Conservation (phyloP, 306 rosid genomes). For the Vicia villosa region DNA sequence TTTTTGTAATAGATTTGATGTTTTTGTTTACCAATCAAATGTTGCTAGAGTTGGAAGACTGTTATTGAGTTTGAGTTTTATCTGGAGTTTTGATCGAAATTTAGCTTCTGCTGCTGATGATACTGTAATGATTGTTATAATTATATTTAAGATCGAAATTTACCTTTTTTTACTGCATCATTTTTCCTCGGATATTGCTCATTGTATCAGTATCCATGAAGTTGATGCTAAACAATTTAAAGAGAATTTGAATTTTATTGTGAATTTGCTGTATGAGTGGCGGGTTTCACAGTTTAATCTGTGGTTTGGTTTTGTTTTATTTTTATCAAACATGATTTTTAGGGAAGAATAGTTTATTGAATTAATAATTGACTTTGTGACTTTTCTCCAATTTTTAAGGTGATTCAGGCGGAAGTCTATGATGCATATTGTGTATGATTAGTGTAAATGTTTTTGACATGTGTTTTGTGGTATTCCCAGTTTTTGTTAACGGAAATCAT, state of each 20-base stretch:
- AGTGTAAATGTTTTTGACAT: slow-evolving; percentile 10
- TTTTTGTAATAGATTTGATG: slow-evolving; percentile 21
- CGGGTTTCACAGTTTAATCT: slow-evolving; percentile 5
- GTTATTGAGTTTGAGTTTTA: background rate
- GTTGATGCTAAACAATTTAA: slow-evolving; percentile 26
- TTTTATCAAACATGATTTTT: background rate
- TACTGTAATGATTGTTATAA: background rate
- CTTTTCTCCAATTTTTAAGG: background rate
- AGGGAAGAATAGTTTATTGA: slow-evolving; percentile 11
- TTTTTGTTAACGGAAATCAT: slow-evolving; percentile 60
- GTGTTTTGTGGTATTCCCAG: slow-evolving; percentile 1
- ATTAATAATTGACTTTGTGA: slow-evolving; percentile 3
- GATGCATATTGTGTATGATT: slow-evolving; percentile 22
- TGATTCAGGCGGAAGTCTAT: background rate
- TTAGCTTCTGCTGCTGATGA: background rate
- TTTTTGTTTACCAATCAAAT: slow-evolving; percentile 15
- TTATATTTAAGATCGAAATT: slow-evolving; percentile 16
- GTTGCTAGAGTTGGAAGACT: slow-evolving; percentile 18
- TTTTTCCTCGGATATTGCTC: background rate
- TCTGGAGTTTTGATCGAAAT: background rate
- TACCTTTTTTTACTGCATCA: slow-evolving; percentile 9
- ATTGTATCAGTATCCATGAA: background rate
- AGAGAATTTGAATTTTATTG: slow-evolving; percentile 13
- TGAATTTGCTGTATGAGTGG: background rate
- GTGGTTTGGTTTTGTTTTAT: background rate